Base-by-base conservation (phyloP, 164 flowering plant genomes). In the Magnolia officinalis region DNA sequence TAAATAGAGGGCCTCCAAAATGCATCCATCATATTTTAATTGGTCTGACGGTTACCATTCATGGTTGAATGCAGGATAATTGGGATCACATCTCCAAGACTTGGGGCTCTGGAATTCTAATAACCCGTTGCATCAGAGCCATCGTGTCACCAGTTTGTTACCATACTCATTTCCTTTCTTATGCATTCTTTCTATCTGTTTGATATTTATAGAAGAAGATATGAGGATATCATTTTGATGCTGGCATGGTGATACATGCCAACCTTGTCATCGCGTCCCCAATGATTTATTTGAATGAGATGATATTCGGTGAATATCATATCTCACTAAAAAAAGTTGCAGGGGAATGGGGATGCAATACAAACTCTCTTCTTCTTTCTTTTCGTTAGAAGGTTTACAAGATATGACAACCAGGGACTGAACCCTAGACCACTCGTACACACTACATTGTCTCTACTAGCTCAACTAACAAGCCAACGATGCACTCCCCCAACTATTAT, bases 61-160 rank as follows among this genome's bases (percentile, higher is more conserved):
- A 21, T 64, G 21, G 61, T 11, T 21, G 24, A 1, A 24, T 68
- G 71, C 89, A 95, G 98, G 93, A 87, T 26, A 90, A 93, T 74
- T 95, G 98, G 97, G 93, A 90, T 31, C 72, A 85, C 79, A 90
- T 95, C 50, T 78, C 80, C 7, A 86, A 85, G 65, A 92, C 89
- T 6, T 95, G 86, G 82, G 97, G 97, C 26, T 81, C 93, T 66
- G 97, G 97, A 72, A 87, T 90, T 78, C 79, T 96, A 8, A 67
- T 96, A 2, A 84, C 92, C 13, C 90, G 91, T 76, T 94, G 91
- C 80, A 82, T 96, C 77, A 86, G 92, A 74, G 85, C 93, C 24
- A 70, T 86, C 71, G 94, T 93, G 71, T 91, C 96, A 55, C 95
- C 87, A 84, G 98, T 94, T 61, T 20, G 87, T 76, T 59, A 63